Base-by-base conservation (phyloP, 73 alveolate species). In the Paramecium pentaurelia region DNA sequence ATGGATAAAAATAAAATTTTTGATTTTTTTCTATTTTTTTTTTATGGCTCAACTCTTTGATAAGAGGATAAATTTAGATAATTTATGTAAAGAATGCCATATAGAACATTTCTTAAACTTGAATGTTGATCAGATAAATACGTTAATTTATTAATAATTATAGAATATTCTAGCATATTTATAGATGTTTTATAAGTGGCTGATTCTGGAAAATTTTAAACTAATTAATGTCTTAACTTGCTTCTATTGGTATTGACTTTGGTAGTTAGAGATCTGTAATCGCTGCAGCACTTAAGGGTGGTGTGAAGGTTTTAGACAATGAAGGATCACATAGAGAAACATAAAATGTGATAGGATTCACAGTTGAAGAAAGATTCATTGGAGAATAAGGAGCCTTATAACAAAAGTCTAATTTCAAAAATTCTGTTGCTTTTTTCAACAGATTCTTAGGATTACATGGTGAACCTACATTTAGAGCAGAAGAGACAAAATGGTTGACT, bases 201-300 rank as follows among this genome's bases (percentile, higher is more conserved):
- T 28, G 84, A 64, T 64, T 54, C 70, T 64, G 27, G 84, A 64
- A 64, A 28, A 64, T 4, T 32, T 32, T 32, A 32, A 64, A 64
- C 84, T 64, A 64, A 64, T 64, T 32, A 64, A 80, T 80, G 91
- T 80, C 91, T 45, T 71, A 89, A 54, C 75, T 89, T 92, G 95
- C 96, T 36, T 95, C 96, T 25, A 84, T 96, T 54, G 99, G 99
- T 40, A 95, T 96, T 60, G 99, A 96, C 88, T 92, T 96, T 60
- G 99, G 99, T 28, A 92, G 97, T 34, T 87, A 94, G 40, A 94
- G 95, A 88, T 70, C 96, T 60, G 98, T 96, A 22, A 88, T 96
- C 47, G 99, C 98, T 22, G 97, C 95, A 11, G 99, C 96, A 44
- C 84, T 86, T 60, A 85, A 91, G 30, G 98, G 98, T 32, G 99